Percentiles rank a stretch among this genome's conserved stretches.
Conservation (phyloP, 2,329 filamentous ascomycete genomes). For the Neofusicoccum kwambonambiense region DNA sequence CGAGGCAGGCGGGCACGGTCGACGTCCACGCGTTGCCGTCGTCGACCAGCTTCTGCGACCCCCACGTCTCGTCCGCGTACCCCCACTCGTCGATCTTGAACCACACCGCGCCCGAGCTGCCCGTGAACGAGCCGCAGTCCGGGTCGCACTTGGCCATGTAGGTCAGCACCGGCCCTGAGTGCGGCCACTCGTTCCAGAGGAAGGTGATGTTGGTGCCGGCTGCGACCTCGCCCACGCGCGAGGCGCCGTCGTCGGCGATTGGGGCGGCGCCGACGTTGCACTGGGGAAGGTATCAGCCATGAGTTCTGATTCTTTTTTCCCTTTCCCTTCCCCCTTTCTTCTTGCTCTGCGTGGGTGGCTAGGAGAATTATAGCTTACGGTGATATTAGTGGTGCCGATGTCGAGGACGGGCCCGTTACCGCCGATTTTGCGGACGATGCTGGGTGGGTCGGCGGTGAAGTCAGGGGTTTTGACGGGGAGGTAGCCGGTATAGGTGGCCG, state of each 20-base stretch:
- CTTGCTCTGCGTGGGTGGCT: too few relatives aligned
- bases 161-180: slow-evolving; percentile 37
- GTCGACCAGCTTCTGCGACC: slow-evolving; percentile 25
- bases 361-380: not conserved
- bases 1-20: slow-evolving; percentile 24
- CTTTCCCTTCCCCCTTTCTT: too few relatives aligned
- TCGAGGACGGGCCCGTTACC: slow-evolving; percentile 4
- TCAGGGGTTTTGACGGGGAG: slow-evolving; percentile 1
- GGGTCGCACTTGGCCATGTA: slow-evolving; percentile 36
- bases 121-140: slow-evolving; percentile 26
- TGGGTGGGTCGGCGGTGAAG: slow-evolving; percentile 9
- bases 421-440: slow-evolving; percentile 7
- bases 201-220: slow-evolving; percentile 37
- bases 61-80: slow-evolving; percentile 30
- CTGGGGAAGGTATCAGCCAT: not conserved
- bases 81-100: slow-evolving; percentile 41
- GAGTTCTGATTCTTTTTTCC: not conserved
- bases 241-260: slow-evolving; percentile 25
- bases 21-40: slow-evolving; percentile 20
- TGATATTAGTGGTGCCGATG: not conserved
- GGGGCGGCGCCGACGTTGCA: not conserved
- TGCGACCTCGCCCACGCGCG: slow-evolving; percentile 25
- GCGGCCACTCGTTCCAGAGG: slow-evolving; percentile 38
- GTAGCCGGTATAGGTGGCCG: slow-evolving; percentile 13
- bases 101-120: slow-evolving; percentile 38